These are phyloP conservation scores for Encephalitozoon romaleae DNA, from an alignment of 371 early-diverging fungal species.

Conservation along the genomic window DNA sequence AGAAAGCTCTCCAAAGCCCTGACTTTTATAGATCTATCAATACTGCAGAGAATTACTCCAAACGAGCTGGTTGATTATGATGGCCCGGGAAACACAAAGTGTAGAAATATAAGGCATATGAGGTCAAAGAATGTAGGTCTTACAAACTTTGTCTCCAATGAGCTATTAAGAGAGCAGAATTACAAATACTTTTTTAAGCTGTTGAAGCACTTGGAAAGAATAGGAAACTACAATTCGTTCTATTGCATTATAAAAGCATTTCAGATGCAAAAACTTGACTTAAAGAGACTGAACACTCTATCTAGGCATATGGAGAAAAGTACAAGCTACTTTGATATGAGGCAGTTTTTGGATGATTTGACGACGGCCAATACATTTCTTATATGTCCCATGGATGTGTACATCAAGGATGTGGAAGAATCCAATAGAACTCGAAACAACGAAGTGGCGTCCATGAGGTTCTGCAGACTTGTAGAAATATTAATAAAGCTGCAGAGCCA, in stretches of 20 bases:
- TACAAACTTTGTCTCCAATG: slow-evolving; percentile 6
- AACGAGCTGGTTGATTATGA: slow-evolving; percentile 19
- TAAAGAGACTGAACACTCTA: background rate
- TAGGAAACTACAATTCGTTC: slow-evolving; percentile 29
- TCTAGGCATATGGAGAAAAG: background rate
- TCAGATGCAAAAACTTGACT: background rate
- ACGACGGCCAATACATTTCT: background rate
- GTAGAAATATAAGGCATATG: background rate
- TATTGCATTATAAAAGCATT: slow-evolving; percentile 4
- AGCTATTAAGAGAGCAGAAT: background rate
- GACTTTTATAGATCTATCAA: slow-evolving; percentile 8
- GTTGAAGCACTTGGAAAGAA: background rate
- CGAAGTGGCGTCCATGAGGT: slow-evolving; percentile 18
- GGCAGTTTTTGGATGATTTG: background rate
- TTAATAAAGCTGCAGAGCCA: background rate
- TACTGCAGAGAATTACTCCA: background rate
- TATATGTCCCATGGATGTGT: slow-evolving; percentile 21
- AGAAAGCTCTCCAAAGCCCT: background rate
- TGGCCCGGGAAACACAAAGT: background rate
- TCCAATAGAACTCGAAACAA: slow-evolving; percentile 25
- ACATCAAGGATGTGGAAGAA: slow-evolving; percentile 32
- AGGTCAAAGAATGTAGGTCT: slow-evolving; percentile 15
- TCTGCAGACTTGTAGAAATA: slow-evolving; percentile 27
- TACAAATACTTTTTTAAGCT: slow-evolving; percentile 13
- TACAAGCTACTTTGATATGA: background rate